Evolutionary conservation across 441 rosid species (phyloP).

Genomic region (Brassica balearica): DNA sequence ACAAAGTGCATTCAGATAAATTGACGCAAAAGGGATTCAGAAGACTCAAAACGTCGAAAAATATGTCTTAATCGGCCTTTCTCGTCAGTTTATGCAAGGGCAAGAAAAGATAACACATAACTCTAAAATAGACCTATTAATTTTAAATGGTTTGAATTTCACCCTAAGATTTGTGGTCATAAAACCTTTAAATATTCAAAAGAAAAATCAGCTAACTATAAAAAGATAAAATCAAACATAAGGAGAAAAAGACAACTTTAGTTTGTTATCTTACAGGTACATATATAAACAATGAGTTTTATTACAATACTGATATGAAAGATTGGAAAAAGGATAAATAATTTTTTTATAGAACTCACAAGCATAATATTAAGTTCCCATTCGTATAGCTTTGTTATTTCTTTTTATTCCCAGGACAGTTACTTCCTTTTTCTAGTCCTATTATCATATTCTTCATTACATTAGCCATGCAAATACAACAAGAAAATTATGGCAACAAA

Average conservation of each 20-base stretch:
- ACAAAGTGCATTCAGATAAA: too few species aligned
- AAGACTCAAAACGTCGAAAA: too few species aligned
- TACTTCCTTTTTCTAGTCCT: not conserved
- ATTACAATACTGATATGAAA: not conserved
- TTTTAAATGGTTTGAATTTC: not conserved
- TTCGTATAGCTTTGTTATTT: not conserved
- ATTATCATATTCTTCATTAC: not conserved
- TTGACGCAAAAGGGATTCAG: too few species aligned
- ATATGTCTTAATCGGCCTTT: too few species aligned
- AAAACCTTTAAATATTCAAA: not conserved
- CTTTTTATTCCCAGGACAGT: too few species aligned
- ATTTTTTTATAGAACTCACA: not conserved
- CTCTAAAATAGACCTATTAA: too few species aligned
- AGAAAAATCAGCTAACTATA: not conserved
- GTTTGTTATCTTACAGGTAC: not conserved
- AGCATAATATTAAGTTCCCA: not conserved
- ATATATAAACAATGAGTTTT: too few species aligned
- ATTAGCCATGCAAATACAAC: not conserved
- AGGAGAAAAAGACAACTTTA: not conserved
- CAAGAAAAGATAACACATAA: too few species aligned
- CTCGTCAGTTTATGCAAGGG: too few species aligned
- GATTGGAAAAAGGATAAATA: not conserved
- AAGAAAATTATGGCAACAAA: not conserved
- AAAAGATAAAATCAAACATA: too few species aligned
- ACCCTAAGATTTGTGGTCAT: not conserved